Percentiles rank a stretch among this genome's conserved stretches.
Conservation (phyloP, 2,329 filamentous ascomycete genomes). For the Xylaria polymorpha region DNA sequence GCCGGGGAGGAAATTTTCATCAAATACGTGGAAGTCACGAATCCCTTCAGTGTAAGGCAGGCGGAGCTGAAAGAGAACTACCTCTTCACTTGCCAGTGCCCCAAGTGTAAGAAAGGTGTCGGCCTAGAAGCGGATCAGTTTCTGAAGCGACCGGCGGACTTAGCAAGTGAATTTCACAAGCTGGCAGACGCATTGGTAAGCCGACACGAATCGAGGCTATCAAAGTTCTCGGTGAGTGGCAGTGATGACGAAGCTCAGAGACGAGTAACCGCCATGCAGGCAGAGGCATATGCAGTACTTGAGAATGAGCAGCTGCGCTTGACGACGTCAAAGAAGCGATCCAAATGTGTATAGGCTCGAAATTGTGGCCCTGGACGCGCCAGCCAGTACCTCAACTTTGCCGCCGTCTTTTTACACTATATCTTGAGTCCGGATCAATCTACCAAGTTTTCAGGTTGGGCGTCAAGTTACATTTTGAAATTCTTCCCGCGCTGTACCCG, state of each 20-base stretch:
- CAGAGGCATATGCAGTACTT: constrained; percentile 42
- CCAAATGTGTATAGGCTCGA: constrained; percentile 45
- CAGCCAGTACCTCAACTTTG: constrained; percentile 45
- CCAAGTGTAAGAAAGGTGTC: constrained; percentile 57
- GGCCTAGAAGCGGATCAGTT: constrained; percentile 56
- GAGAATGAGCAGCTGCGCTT: constrained; percentile 30
- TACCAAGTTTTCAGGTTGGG: constrained; percentile 45
- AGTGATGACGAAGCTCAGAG: constrained; percentile 35
- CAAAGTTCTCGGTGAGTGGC: constrained; percentile 29
- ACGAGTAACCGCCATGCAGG: constrained; percentile 44
- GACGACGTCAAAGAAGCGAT: constrained; percentile 41
- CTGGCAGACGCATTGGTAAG: constrained; percentile 41
- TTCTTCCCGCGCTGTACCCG: constrained; percentile 40
- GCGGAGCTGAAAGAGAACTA: constrained; percentile 57
- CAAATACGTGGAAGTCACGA: constrained; percentile 60
- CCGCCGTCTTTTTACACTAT: constrained; percentile 42
- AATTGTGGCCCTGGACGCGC: constrained; percentile 44
- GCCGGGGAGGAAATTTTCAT: constrained; percentile 62
- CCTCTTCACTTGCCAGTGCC: constrained; percentile 61
- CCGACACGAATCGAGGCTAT: constrained; percentile 33
- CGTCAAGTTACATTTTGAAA: constrained; percentile 45
- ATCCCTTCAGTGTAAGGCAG: constrained; percentile 58
- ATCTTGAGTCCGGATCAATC: constrained; percentile 40
- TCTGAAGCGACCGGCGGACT: constrained; percentile 40
- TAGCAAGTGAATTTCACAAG: constrained; percentile 36